Conservation (phyloP, 352 stramenopile genomes). For the Pythium rhizo-oryzae region DNA sequence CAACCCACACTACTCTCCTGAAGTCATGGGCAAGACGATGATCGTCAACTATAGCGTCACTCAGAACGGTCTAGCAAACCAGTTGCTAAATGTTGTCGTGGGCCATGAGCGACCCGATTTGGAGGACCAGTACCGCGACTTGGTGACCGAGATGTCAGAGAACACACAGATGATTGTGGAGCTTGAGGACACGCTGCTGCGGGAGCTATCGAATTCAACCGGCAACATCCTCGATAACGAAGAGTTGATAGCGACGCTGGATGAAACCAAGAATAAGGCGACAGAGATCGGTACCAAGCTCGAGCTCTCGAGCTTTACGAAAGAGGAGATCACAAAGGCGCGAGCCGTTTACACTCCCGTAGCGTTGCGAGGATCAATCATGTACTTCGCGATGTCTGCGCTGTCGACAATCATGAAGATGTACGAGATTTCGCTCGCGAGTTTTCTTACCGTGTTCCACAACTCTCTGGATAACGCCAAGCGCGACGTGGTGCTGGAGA, state of each 20-base stretch:
- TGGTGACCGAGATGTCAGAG: slow-evolving; percentile 94
- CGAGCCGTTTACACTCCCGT: slow-evolving; percentile 92
- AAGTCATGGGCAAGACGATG: slow-evolving; percentile 97
- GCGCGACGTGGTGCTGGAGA: slow-evolving; percentile 90
- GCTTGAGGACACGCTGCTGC: slow-evolving; percentile 92
- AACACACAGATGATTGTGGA: slow-evolving; percentile 93
- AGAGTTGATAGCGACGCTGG: slow-evolving; percentile 93
- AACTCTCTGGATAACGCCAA: slow-evolving; percentile 91
- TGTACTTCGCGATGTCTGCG: slow-evolving; percentile 94
- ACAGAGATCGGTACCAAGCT: slow-evolving; percentile 94
- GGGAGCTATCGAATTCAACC: slow-evolving; percentile 87
- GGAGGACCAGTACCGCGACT: slow-evolving; percentile 92
- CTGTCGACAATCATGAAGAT: slow-evolving; percentile 95
- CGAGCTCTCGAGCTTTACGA: slow-evolving; percentile 92
- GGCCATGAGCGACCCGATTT: slow-evolving; percentile 92
- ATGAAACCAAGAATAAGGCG: slow-evolving; percentile 95
- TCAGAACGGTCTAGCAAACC: slow-evolving; percentile 90
- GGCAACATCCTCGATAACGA: slow-evolving; percentile 96
- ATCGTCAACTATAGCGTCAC: slow-evolving; percentile 97
- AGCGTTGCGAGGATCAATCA: slow-evolving; percentile 90
- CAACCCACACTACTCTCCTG: slow-evolving; percentile 94
- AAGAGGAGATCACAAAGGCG: slow-evolving; percentile 94
- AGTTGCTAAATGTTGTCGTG: slow-evolving; percentile 95
- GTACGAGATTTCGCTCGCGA: slow-evolving; percentile 95
- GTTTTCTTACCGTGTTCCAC: slow-evolving; percentile 93